Percentiles rank a stretch among this genome's conserved stretches.
Evolutionary conservation across 208 protist species (phyloP).

Genomic region (Wallacemonas sp.): DNA sequence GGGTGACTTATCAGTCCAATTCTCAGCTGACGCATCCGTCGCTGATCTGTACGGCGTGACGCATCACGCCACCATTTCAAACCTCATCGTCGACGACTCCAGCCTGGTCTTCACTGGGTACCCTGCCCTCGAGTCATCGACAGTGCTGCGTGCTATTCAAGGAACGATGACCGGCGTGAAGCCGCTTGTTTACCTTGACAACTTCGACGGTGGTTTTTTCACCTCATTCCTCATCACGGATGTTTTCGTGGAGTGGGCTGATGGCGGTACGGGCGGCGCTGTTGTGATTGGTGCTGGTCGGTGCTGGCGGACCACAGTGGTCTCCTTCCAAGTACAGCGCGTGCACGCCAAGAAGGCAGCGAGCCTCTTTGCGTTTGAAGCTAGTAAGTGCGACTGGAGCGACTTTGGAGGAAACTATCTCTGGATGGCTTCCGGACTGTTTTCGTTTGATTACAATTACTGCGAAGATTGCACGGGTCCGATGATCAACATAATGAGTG

Average conservation of each 20-base stretch:
- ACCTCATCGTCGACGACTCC: neutral
- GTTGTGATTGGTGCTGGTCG: neutral
- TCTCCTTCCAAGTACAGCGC: neutral
- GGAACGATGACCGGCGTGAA: neutral
- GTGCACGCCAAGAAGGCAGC: neutral
- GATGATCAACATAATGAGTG: neutral
- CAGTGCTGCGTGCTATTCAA: neutral
- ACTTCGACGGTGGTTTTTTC: neutral
- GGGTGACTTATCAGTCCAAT: too few species aligned
- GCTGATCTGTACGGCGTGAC: too few species aligned
- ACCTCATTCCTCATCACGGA: neutral
- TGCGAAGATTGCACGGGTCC: slow-evolving; percentile 1
- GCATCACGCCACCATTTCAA: neutral
- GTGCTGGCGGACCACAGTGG: neutral
- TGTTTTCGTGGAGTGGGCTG: neutral
- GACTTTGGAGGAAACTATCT: neutral
- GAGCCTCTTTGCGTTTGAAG: neutral
- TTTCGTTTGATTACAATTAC: neutral
- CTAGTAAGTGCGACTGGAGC: neutral
- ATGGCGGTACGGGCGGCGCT: neutral
- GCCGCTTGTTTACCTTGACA: neutral
- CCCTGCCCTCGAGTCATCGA: neutral
- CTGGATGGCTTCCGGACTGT: neutral
- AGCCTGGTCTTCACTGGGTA: neutral
- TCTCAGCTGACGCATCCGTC: too few species aligned